Conservation (phyloP, 805 yeast genomes). For the Kodamaea nitidulidarum region DNA sequence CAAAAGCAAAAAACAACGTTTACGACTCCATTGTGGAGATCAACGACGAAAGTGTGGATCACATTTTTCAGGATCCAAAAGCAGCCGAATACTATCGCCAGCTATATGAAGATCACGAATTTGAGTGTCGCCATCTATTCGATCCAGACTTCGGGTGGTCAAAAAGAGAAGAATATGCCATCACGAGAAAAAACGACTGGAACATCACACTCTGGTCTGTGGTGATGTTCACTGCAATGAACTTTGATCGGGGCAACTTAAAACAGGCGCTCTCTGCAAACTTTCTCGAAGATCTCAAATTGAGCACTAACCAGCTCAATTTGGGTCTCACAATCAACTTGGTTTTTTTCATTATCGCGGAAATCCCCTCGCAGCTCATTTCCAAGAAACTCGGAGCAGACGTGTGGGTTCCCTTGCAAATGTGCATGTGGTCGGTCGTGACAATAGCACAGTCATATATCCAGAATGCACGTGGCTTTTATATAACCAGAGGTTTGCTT, state of each 20-base stretch:
- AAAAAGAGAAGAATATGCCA: conserved; percentile 28
- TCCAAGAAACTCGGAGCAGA: conserved; percentile 62
- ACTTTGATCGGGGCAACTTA: conserved; percentile 22
- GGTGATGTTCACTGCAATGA: conserved; percentile 26
- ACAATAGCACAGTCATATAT: conserved; percentile 26
- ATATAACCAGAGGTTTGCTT: conserved; percentile 25
- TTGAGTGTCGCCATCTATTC: conserved; percentile 31
- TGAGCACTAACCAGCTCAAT: conserved; percentile 59
- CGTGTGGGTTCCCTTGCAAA: conserved; percentile 22
- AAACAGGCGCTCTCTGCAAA: conserved; percentile 23
- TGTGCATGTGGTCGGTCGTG: conserved; percentile 24
- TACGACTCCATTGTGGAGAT: conserved; percentile 2
- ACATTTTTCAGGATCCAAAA: conserved; percentile 32
- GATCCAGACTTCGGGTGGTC: conserved; percentile 36
- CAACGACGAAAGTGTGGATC: conserved; percentile 5
- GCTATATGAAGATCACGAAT: conserved; percentile 27
- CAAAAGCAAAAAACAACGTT: neutral
- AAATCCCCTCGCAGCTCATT: conserved; percentile 62
- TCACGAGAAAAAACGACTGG: conserved; percentile 51
- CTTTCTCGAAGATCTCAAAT: conserved; percentile 27
- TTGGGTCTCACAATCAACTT: conserved; percentile 53
- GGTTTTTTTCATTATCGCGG: conserved; percentile 51
- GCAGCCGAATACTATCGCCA: conserved; percentile 28
- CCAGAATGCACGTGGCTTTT: conserved; percentile 21
- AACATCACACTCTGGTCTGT: conserved; percentile 56